A percentile compares a stretch with the other conserved stretches of the same genome.
Evolutionary conservation across 305 asterid species (phyloP).

Genomic region (Solanum aculeatissimum): DNA sequence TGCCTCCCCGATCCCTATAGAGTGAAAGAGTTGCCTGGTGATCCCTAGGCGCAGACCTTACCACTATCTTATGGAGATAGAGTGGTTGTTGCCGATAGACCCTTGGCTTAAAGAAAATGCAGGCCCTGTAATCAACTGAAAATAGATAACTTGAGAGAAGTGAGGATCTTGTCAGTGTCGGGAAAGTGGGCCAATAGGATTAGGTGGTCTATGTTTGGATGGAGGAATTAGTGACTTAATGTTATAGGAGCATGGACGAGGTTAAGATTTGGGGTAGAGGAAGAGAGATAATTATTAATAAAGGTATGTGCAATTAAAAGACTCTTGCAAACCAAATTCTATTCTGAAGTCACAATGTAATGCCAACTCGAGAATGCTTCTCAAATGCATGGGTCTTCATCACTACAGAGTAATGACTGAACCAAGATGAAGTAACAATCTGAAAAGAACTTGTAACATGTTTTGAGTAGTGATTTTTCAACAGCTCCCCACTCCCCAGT

Average conservation of each 20-base stretch:
- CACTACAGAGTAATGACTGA: neutral
- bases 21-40: no score
- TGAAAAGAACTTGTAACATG: neutral
- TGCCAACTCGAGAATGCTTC: neutral
- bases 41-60: no score
- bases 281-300: neutral
- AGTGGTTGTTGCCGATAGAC: no score
- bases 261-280: neutral
- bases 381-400: neutral
- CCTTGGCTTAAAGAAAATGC: neutral
- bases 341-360: neutral
- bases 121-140: neutral
- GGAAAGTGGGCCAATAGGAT: neutral
- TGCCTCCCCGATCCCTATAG: no score
- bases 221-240: neutral
- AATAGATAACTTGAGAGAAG: neutral
- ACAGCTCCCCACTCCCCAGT: neutral
- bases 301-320: neutral
- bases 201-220: neutral
- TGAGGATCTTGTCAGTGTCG: neutral
- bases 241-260: neutral
- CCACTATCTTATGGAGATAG: no score
- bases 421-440: neutral
- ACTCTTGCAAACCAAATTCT: neutral
- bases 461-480: neutral